These are phyloP conservation scores for Prunus mongolica DNA, from an alignment of 306 rosid genomes.

Conservation along the genomic window DNA sequence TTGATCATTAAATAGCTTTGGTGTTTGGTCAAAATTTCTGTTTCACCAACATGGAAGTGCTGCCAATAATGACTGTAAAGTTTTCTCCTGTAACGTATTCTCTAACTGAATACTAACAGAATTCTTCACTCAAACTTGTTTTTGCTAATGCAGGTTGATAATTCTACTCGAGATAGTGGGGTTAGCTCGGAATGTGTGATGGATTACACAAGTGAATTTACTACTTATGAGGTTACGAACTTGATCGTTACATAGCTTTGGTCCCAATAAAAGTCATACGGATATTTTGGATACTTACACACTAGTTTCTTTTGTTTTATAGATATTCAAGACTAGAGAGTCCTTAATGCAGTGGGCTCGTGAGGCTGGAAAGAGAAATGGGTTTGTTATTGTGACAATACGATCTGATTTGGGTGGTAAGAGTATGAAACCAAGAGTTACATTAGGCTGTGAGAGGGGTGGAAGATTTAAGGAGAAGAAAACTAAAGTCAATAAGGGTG, in stretches of 20 bases:
- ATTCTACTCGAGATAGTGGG: slow-evolving; percentile 12
- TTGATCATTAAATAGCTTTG: neutral
- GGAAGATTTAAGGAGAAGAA: slow-evolving; percentile 26
- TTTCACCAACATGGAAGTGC: neutral
- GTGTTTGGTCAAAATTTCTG: neutral
- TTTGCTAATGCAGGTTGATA: slow-evolving; percentile 18
- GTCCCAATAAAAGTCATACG: neutral
- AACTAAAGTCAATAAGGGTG: neutral
- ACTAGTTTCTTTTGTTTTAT: neutral
- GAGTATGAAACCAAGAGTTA: slow-evolving; percentile 28
- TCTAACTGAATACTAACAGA: neutral
- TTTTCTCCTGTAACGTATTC: neutral
- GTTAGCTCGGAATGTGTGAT: slow-evolving; percentile 20
- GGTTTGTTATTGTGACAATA: slow-evolving; percentile 24
- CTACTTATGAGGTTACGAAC: slow-evolving; percentile 21
- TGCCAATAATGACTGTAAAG: neutral
- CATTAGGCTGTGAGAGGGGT: slow-evolving; percentile 28
- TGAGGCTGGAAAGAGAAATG: slow-evolving; percentile 27
- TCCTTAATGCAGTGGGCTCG: slow-evolving; percentile 26
- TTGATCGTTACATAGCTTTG: neutral
- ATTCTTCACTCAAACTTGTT: neutral
- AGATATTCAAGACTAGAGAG: slow-evolving; percentile 30
- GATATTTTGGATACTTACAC: slow-evolving; percentile 1
- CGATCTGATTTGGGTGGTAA: slow-evolving; percentile 24
- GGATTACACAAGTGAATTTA: slow-evolving; percentile 31